These are phyloP conservation scores for Globisporangium nagaii DNA, from an alignment of 352 stramenopile species.

Conservation along the genomic window DNA sequence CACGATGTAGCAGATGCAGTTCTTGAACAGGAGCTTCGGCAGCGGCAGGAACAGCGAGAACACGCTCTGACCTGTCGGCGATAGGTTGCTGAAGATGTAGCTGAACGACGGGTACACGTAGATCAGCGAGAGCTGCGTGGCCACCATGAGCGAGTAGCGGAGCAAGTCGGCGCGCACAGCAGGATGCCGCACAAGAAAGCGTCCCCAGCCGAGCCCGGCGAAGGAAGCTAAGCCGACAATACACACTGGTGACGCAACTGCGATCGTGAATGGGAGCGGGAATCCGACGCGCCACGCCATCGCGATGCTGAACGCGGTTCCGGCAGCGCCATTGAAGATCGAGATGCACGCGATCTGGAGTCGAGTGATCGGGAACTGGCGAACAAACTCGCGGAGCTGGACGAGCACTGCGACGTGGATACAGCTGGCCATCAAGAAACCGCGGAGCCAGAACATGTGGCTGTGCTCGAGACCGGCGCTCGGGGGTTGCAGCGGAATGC, in stretches of 20 bases:
- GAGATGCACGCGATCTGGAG: background rate
- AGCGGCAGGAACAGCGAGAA: conserved; percentile 23
- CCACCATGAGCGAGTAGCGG: background rate
- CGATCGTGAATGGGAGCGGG: background rate
- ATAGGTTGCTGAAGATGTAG: conserved; percentile 18
- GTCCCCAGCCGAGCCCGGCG: background rate
- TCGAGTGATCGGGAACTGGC: background rate
- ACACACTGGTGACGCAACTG: background rate
- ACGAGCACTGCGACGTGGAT: background rate
- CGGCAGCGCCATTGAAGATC: no score
- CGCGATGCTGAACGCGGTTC: conserved; percentile 1
- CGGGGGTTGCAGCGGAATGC: conserved; percentile 1
- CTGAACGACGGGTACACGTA: conserved; percentile 28
- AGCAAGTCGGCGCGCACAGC: background rate
- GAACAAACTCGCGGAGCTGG: background rate
- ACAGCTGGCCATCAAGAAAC: background rate
- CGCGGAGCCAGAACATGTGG: background rate
- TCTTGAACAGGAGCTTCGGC: conserved; percentile 17
- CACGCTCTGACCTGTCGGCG: conserved; percentile 3
- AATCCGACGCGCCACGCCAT: background rate
- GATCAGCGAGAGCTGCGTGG: conserved; percentile 10
- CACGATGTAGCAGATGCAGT: background rate
- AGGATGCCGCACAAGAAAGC: background rate
- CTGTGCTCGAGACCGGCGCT: background rate
- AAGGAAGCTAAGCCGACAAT: background rate